phyloP scores from a whole-genome alignment of 495 filamentous ascomycete genomes.

The Geoglossum glabrum region DNA sequence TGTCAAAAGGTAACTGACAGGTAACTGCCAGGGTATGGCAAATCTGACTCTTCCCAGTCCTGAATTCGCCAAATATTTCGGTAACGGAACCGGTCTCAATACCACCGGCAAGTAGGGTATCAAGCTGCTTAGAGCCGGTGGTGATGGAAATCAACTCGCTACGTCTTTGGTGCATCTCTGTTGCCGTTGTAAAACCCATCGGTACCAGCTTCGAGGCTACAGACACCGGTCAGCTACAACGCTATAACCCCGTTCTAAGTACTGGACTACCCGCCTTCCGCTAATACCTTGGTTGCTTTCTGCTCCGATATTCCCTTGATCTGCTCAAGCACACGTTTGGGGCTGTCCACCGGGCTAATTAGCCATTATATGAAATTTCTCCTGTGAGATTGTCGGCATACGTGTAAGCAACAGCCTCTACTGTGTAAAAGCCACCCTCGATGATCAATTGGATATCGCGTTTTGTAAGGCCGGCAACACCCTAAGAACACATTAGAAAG shows the following conservation, averaged over 20 bases:
- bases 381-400: slow-evolving; percentile 13
- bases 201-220: slow-evolving; percentile 85
- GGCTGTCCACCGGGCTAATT: slow-evolving; percentile 23
- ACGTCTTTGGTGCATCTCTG: slow-evolving; percentile 92
- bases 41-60: slow-evolving; percentile 94
- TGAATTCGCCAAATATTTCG: slow-evolving; percentile 96
- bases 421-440: slow-evolving; percentile 84
- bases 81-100: slow-evolving; percentile 95
- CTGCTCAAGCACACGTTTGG: slow-evolving; percentile 65
- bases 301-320: slow-evolving; percentile 96
- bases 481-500: slow-evolving; percentile 24
- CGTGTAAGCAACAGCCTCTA: slow-evolving; percentile 90
- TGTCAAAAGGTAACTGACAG: slow-evolving; percentile 91
- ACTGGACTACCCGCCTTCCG: slow-evolving; percentile 43
- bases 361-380: background rate
- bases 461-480: slow-evolving; percentile 67
- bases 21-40: slow-evolving; percentile 98
- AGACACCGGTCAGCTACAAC: background rate
- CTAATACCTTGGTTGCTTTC: slow-evolving; percentile 84
- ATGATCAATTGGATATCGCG: slow-evolving; percentile 83
- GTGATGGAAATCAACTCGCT: slow-evolving; percentile 95
- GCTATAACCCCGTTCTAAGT: slow-evolving; percentile 6
- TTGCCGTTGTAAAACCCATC: slow-evolving; percentile 98
- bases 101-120: slow-evolving; percentile 85
- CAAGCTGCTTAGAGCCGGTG: slow-evolving; percentile 88